Percentiles rank a stretch among this genome's conserved stretches.
These are phyloP conservation scores for Eutreptiella sp. DNA, from an alignment of 208 protist genomes.

Conservation along the genomic window DNA sequence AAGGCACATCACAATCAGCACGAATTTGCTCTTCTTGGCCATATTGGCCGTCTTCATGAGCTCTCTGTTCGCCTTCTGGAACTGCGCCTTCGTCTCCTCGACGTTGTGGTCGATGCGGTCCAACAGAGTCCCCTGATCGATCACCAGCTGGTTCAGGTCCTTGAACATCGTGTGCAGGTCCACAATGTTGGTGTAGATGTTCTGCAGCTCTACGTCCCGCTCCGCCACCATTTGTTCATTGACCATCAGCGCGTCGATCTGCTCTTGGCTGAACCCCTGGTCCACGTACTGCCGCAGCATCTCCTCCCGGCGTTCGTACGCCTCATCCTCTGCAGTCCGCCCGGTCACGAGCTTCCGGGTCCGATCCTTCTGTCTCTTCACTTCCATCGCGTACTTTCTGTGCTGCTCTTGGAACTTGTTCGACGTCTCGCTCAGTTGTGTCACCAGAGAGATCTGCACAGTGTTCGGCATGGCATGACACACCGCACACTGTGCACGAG, in stretches of 20 bases:
- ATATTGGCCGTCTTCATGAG: slow-evolving; percentile 56
- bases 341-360: neutral
- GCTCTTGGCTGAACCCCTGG: slow-evolving; percentile 81
- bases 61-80: slow-evolving; percentile 63
- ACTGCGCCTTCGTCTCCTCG: slow-evolving; percentile 68
- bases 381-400: neutral
- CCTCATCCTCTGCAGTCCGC: slow-evolving; percentile 28
- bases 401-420: slow-evolving; percentile 27
- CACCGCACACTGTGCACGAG: too few species aligned
- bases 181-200: slow-evolving; percentile 83
- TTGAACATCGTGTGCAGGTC: slow-evolving; percentile 87
- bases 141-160: slow-evolving; percentile 79
- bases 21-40: slow-evolving; percentile 71
- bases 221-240: slow-evolving; percentile 80
- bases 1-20: slow-evolving; percentile 79
- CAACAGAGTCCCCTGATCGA: slow-evolving; percentile 84
- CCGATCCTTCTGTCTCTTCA: slow-evolving; percentile 19
- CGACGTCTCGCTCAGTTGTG: slow-evolving; percentile 34
- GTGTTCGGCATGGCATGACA: slow-evolving; percentile 34
- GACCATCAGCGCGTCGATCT: slow-evolving; percentile 80
- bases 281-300: slow-evolving; percentile 78
- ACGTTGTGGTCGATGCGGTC: slow-evolving; percentile 93
- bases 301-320: slow-evolving; percentile 69
- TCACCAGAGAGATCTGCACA: slow-evolving; percentile 26
- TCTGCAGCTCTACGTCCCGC: slow-evolving; percentile 80